phyloP scores from a whole-genome alignment of 352 stramenopile genomes.

The Hyphochytrium catenoides region DNA sequence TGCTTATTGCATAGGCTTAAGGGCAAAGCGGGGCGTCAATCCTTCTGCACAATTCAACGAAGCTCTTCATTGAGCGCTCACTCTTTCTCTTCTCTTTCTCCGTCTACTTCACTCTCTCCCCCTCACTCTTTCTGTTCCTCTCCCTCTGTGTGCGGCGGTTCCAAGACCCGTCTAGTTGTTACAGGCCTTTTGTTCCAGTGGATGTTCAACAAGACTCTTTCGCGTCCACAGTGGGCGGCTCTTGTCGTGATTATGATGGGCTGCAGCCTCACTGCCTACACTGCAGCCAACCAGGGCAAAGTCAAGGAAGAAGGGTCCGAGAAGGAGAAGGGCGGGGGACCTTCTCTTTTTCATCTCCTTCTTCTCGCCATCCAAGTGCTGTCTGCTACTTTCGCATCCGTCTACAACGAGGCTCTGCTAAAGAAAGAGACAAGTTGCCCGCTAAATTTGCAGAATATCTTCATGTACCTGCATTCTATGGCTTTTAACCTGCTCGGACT shows the following conservation, averaged over 20 bases:
- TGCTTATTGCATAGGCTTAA: too few species aligned
- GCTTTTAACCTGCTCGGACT: conserved; percentile 35
- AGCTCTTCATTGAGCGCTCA: too few species aligned
- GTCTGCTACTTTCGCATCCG: conserved; percentile 43
- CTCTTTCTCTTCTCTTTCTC: too few species aligned
- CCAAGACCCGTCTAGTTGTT: conserved; percentile 43
- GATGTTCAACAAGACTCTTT: conserved; percentile 40
- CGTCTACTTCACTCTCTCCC: too few species aligned
- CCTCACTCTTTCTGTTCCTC: too few species aligned
- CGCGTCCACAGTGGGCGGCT: conserved; percentile 45
- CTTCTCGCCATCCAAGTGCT: conserved; percentile 41
- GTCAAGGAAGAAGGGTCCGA: too few species aligned
- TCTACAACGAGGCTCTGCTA: conserved; percentile 56
- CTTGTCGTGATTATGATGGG: conserved; percentile 33
- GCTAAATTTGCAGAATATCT: conserved; percentile 49
- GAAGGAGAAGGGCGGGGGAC: too few species aligned
- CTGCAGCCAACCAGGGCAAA: too few species aligned
- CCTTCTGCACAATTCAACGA: too few species aligned
- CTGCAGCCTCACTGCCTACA: conserved; percentile 46
- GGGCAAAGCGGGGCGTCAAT: too few species aligned
- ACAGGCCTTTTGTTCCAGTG: conserved; percentile 41
- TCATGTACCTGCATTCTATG: conserved; percentile 59
- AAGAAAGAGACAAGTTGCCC: conserved; percentile 47
- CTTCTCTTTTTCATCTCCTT: too few species aligned
- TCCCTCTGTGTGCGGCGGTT: too few species aligned